Base-by-base conservation (phyloP, 768 basidiomycete genomes). In the Tricholomella constricta region DNA sequence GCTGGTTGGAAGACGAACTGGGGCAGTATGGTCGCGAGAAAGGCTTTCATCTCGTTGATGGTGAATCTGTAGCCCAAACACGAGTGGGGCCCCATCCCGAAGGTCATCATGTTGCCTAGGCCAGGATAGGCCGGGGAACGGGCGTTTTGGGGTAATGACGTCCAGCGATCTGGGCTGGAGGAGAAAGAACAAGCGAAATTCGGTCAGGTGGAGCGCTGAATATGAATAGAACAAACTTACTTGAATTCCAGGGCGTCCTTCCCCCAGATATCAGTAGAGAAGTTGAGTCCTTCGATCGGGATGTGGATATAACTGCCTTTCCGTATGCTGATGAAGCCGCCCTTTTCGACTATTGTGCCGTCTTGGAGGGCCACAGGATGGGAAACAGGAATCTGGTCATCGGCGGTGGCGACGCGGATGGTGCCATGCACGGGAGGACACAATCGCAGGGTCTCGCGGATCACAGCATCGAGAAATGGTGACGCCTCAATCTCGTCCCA, bases 221-320 rank as follows among this genome's bases (percentile, higher is more conserved):
- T 10, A 45, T 45, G 6, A 14, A 45, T 43, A 37, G 12, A 41
- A 19, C 45, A 37, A 38, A 69, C 80, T 52, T 59, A 84, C 83
- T 79, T 80, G 71, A 84, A 85, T 54, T 70, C 63, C 44, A 61
- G 60, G 1, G 81, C 79, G 62, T 84, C 81, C 36, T 65, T 55
- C 1, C 84, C 83, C 81, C 82, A 86, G 19, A 83, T 70, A 25
- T 79, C 78, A 54, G 77, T 72, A 37, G 72, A 68, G 45, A 76
- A 63, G 58, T 80, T 84, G 27, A 82, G 62, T 2, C 80, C 83
- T 61, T 84, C 83, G 35, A 83, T 74, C 2, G 83, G 81, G 34
- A 84, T 75, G 52, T 84, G 82, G 11, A 85, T 69, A 53, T 76
- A 81, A 55, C 75, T 78, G 7, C 81, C 82, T 55, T 82, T 82